Base-by-base conservation (phyloP, 768 basidiomycete genomes). In the Multifurca ochricompacta region DNA sequence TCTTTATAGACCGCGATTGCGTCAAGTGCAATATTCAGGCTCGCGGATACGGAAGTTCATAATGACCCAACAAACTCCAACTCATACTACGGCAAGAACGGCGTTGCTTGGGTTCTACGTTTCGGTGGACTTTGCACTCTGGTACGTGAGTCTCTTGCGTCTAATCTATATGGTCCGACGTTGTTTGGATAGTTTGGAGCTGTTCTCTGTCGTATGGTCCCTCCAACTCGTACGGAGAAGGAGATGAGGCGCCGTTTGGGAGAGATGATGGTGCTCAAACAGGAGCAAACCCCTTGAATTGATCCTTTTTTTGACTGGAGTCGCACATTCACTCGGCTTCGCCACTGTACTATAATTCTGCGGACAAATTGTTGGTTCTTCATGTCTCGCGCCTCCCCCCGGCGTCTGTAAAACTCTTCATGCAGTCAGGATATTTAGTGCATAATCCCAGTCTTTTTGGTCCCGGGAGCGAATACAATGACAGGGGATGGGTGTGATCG, bases 51-150 rank as follows among this genome's bases (percentile, higher is more conserved):
- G 9, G 68, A 70, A 11, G 65, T 68, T n/a, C 73, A 70, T 31
- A 66, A 68, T 3, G 68, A 75, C 37, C 75, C 75, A 1, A 66
- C 68, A 6, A 74, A 74, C 21, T 74, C 77, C 34, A 73, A 71
- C 52, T 80, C 80, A 11, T 90, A 87, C 67, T 75, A 78, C 54
- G 88, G 87, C 30, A 92, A 91, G 73, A 85, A 83, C 50, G 94
- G 94, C 31, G 91, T 96, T 27, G 90, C 86, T 2, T 96, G 93
- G 92, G 88, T 95, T 6, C 70, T 97, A 52, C 82, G 92, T 16
- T 95, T 95, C 63, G 94, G 94, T 45, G 94, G 93, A 34, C 65
- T 91, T 8, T 91, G 88, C 67, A 83, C 93, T 0, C 69, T 96
- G 54, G 72, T 79, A 61, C 62, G 75, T 64, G 19, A 27, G 51